Conservation (phyloP, 2,329 filamentous ascomycete species). For the Orbilia oligospora region DNA sequence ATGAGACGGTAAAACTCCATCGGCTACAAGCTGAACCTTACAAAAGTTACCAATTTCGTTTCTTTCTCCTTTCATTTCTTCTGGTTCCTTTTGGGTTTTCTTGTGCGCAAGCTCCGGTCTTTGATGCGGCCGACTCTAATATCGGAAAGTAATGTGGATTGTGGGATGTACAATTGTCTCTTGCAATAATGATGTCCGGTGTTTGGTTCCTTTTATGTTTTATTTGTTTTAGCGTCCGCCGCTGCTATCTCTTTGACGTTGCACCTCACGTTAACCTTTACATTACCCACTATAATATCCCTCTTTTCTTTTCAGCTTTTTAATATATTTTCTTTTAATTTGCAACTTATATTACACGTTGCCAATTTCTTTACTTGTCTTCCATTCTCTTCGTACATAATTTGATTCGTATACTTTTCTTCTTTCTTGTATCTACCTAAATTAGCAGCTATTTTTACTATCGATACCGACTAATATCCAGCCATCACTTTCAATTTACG, state of each 20-base stretch:
- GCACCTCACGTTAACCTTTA: too few relatives aligned
- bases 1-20: conserved; percentile 34
- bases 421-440: not conserved
- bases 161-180: not conserved
- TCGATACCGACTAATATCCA: not conserved
- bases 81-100: conserved; percentile 35
- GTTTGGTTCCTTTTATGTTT: not conserved
- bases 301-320: not conserved
- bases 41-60: conserved; percentile 16
- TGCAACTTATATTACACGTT: not conserved
- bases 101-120: not conserved
- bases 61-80: conserved; percentile 35
- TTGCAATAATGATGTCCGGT: conserved; percentile 17
- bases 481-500: too few relatives aligned
- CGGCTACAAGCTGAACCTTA: not conserved
- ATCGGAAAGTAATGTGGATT: conserved; percentile 12
- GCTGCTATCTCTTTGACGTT: not conserved
- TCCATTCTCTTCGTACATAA: conserved; percentile 39
- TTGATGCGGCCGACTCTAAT: not conserved
- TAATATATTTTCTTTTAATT: not conserved
- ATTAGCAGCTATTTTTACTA: not conserved
- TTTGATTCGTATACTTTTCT: conserved; percentile 23
- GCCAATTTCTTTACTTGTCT: conserved; percentile 2
- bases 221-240: not conserved
- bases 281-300: not conserved